Percentiles rank a stretch among this genome's conserved stretches.
Conservation (phyloP, 768 basidiomycete species). For the Xerocomellus chrysenteron region DNA sequence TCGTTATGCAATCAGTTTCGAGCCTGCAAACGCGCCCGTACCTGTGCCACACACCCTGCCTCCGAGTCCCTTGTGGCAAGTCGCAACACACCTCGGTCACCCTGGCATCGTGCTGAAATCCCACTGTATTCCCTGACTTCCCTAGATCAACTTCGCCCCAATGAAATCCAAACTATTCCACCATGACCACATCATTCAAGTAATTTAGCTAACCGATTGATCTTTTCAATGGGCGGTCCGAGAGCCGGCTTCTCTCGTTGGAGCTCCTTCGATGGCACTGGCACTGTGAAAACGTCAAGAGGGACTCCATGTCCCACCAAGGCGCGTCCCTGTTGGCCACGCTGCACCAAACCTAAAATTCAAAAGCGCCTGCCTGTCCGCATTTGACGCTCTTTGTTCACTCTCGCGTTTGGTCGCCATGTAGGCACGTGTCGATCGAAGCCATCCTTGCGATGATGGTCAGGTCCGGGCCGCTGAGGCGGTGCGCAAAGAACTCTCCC, state of each 20-base stretch:
- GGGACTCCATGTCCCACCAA: slow-evolving; percentile 2
- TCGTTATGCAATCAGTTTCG: neutral
- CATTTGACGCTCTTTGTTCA: slow-evolving; percentile 1
- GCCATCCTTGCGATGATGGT: neutral
- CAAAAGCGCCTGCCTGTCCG: neutral
- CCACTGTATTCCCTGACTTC: neutral
- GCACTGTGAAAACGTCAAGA: neutral
- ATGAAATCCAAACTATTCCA: neutral
- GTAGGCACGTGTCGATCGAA: slow-evolving; percentile 13
- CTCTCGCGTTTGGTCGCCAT: slow-evolving; percentile 3
- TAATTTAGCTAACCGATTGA: neutral
- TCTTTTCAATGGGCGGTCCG: slow-evolving; percentile 1
- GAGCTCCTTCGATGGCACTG: neutral
- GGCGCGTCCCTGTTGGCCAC: slow-evolving; percentile 7
- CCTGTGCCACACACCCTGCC: neutral
- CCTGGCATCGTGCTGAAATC: neutral
- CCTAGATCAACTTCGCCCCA: slow-evolving; percentile 7
- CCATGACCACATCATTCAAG: neutral
- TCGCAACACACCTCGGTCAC: neutral
- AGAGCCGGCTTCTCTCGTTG: neutral
- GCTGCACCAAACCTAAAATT: slow-evolving; percentile 1
- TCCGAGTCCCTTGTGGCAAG: neutral
- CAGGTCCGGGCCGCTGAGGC: neutral
- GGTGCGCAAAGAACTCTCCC: slow-evolving; percentile 4
- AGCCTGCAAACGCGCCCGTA: neutral